Percentiles rank a stretch among this genome's conserved stretches.
Evolutionary conservation across 345 rosid genomes (phyloP).

Genomic region (Boechera stricta): DNA sequence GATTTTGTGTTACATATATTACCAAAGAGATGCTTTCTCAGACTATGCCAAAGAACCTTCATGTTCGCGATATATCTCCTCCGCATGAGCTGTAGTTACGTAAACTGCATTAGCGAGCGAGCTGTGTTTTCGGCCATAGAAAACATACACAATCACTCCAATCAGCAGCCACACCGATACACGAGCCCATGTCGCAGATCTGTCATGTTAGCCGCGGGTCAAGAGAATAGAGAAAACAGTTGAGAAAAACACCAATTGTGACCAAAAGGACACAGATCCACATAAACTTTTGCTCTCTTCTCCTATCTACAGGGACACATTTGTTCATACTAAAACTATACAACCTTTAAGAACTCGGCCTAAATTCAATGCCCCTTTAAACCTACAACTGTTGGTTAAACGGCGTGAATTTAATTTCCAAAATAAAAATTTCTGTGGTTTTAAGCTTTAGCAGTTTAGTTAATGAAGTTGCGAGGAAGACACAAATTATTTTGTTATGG

Average conservation of each 20-base stretch:
- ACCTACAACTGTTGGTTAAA: no score
- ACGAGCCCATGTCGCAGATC: conserved; percentile 74
- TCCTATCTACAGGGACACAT: not conserved
- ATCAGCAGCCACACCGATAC: conserved; percentile 74
- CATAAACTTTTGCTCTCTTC: not conserved
- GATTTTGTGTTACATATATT: conserved; percentile 3
- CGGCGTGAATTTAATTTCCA: no score
- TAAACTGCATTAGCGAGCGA: conserved; percentile 68
- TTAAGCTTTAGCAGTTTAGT: no score
- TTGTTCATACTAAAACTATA: not conserved
- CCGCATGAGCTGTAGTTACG: conserved; percentile 65
- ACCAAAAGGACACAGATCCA: not conserved
- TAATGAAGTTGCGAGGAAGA: no score
- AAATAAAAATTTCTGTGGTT: no score
- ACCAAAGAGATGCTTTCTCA: conserved; percentile 34
- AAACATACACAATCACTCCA: conserved; percentile 64
- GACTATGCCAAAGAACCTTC: conserved; percentile 47
- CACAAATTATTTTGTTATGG: no score
- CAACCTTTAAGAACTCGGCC: not conserved
- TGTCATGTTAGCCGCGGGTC: conserved; percentile 18
- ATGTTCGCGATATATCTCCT: conserved; percentile 60
- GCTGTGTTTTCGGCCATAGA: conserved; percentile 78
- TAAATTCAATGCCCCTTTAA: no score
- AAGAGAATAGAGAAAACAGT: conserved; percentile 6
- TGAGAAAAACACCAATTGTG: not conserved